A percentile compares a stretch with the other conserved stretches of the same genome.
These are phyloP conservation scores for Lipomyces starkeyi DNA, from an alignment of 805 yeast genomes.

Conservation along the genomic window DNA sequence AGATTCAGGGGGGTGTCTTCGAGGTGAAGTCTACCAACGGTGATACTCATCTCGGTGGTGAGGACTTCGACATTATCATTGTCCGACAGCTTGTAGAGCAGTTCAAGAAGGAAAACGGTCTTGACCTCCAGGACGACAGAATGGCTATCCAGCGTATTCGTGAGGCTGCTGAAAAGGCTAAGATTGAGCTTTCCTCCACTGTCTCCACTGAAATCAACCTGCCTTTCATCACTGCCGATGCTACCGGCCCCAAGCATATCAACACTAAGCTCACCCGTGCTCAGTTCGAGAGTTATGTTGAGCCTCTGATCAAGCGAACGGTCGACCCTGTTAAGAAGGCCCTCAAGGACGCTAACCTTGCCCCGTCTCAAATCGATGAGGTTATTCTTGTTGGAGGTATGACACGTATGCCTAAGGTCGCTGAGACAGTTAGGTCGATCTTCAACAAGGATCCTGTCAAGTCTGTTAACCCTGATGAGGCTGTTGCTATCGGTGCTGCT, in stretches of 20 bases:
- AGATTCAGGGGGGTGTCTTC: slow-evolving; percentile 96
- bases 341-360: slow-evolving; percentile 75
- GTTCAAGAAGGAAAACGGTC: slow-evolving; percentile 76
- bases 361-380: slow-evolving; percentile 71
- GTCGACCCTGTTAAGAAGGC: slow-evolving; percentile 81
- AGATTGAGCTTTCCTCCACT: slow-evolving; percentile 81
- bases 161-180: slow-evolving; percentile 89
- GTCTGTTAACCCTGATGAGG: slow-evolving; percentile 94
- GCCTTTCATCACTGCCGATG: slow-evolving; percentile 88
- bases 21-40: slow-evolving; percentile 98
- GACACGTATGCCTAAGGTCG: slow-evolving; percentile 91
- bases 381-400: slow-evolving; percentile 88
- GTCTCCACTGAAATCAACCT: slow-evolving; percentile 75
- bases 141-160: slow-evolving; percentile 85
- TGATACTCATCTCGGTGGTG: slow-evolving; percentile 94
- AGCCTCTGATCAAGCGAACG: slow-evolving; percentile 72
- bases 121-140: slow-evolving; percentile 67
- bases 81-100: slow-evolving; percentile 82
- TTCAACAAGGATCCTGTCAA: slow-evolving; percentile 86
- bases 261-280: slow-evolving; percentile 71
- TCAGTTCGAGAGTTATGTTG: slow-evolving; percentile 70
- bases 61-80: slow-evolving; percentile 84
- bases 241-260: slow-evolving; percentile 79
- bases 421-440: slow-evolving; percentile 73
- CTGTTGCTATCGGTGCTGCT: slow-evolving; percentile 96